These are phyloP conservation scores for Trametopsis cervina DNA, from an alignment of 768 basidiomycete species.

Conservation along the genomic window DNA sequence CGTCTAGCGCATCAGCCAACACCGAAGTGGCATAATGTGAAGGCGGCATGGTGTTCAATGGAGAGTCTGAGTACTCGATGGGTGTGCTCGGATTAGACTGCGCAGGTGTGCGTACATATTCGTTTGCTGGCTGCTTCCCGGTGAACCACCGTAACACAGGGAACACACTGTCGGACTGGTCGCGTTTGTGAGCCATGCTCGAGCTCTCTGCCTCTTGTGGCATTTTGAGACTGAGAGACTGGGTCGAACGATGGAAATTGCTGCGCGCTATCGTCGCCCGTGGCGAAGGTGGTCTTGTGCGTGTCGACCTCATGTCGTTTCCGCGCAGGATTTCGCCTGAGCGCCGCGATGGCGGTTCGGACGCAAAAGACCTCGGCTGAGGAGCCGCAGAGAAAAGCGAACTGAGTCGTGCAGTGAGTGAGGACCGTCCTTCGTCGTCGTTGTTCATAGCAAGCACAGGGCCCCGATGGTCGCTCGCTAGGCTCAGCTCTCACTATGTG, in stretches of 20 bases:
- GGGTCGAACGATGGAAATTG: neutral
- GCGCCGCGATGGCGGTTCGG: conserved; percentile 10
- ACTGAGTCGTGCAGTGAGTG: conserved; percentile 8
- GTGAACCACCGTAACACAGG: conserved; percentile 42
- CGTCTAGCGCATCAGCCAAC: conserved; percentile 27
- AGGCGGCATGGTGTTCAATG: conserved; percentile 19
- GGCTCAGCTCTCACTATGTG: neutral
- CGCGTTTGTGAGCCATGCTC: neutral
- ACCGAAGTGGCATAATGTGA: conserved; percentile 19
- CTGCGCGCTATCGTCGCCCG: conserved; percentile 1
- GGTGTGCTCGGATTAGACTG: conserved; percentile 9
- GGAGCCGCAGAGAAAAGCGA: neutral
- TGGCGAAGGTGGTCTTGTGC: conserved; percentile 14
- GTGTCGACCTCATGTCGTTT: conserved; percentile 6
- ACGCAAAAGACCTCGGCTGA: neutral
- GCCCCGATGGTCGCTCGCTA: too few species aligned
- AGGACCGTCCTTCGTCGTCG: conserved; percentile 1
- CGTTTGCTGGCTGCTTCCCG: conserved; percentile 23
- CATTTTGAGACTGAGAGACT: conserved; percentile 8
- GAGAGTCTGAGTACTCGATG: conserved; percentile 13
- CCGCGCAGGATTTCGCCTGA: neutral
- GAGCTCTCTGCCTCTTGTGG: neutral
- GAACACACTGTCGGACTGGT: conserved; percentile 9
- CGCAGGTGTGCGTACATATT: conserved; percentile 3
- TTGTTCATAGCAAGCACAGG: neutral